Evolutionary conservation across 2,329 filamentous ascomycete genomes (phyloP).

Genomic region (Teratosphaeria epicoccoides): DNA sequence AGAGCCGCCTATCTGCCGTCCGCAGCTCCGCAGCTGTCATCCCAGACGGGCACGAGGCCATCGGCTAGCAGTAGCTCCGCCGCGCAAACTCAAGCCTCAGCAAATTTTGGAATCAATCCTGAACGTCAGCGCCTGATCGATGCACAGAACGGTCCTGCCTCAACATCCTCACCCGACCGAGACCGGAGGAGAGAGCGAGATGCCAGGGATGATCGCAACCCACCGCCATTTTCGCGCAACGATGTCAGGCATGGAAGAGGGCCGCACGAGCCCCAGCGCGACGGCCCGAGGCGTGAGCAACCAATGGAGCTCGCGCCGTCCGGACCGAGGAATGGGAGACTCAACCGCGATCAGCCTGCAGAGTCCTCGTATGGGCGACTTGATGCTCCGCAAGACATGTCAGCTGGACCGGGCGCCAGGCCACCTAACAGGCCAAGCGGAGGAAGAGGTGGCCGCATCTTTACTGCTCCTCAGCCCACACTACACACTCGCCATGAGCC

Average conservation of each 20-base stretch:
- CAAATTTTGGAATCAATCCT: conserved; percentile 2
- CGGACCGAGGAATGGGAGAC: conserved; percentile 43
- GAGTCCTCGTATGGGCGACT: conserved; percentile 36
- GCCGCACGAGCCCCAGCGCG: conserved; percentile 8
- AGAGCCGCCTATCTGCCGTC: conserved; percentile 3
- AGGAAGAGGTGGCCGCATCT: conserved; percentile 30
- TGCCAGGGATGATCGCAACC: not conserved
- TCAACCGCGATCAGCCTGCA: conserved; percentile 30
- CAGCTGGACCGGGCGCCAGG: conserved; percentile 42
- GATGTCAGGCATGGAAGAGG: conserved; percentile 27
- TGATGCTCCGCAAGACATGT: conserved; percentile 39
- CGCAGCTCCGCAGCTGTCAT: not conserved
- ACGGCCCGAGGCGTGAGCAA: conserved; percentile 12
- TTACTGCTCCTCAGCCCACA: conserved; percentile 19
- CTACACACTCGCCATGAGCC: conserved; percentile 9
- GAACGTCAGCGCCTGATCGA: conserved; percentile 6
- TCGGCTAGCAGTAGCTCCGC: not conserved
- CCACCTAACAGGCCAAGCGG: conserved; percentile 28
- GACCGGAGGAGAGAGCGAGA: not conserved
- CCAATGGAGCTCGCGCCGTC: conserved; percentile 37
- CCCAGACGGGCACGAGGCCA: not conserved
- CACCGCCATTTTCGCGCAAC: conserved; percentile 13
- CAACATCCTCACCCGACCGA: not conserved
- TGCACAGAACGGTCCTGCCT: not conserved
- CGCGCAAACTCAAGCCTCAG: not conserved